Conservation (phyloP, 441 rosid genomes). For the Syzygium syzygioides region DNA sequence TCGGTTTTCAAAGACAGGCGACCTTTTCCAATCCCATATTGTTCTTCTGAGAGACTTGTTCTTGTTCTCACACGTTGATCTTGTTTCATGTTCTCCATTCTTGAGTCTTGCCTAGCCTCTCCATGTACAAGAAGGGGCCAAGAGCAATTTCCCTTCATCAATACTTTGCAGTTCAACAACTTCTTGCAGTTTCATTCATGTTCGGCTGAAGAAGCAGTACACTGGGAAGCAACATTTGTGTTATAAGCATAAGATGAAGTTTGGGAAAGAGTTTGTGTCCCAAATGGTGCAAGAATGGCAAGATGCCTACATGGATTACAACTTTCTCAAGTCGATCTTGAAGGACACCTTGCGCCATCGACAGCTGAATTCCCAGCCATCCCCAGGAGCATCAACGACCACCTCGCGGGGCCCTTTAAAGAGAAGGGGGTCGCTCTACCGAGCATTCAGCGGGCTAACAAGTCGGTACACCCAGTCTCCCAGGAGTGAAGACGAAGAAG, state of each 20-base stretch:
- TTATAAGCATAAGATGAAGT: constrained; percentile 2
- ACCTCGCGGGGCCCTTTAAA: constrained; percentile 1
- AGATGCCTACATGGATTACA: constrained; percentile 68
- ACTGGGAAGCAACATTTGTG: not conserved
- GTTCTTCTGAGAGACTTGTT: not conserved
- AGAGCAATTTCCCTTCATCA: not conserved
- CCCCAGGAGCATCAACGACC: not conserved
- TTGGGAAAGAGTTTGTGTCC: constrained; percentile 45
- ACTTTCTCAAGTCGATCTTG: constrained; percentile 35
- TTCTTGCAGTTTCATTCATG: not conserved
- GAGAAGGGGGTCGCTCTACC: constrained; percentile 52
- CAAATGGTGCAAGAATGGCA: constrained; percentile 78
- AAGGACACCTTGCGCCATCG: constrained; percentile 27
- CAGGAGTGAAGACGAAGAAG: constrained; percentile 40
- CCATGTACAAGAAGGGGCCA: not conserved
- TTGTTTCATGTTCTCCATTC: not conserved
- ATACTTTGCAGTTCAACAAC: not conserved
- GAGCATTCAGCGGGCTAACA: constrained; percentile 76
- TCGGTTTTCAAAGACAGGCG: not conserved
- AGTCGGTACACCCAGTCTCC: constrained; percentile 27
- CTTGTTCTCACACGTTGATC: not conserved
- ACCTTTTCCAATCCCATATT: not conserved
- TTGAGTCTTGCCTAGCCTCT: not conserved
- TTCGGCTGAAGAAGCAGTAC: not conserved
- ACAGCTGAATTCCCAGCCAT: constrained; percentile 13